Base-by-base conservation (phyloP, 306 rosid genomes). In the Sophora flavescens region DNA sequence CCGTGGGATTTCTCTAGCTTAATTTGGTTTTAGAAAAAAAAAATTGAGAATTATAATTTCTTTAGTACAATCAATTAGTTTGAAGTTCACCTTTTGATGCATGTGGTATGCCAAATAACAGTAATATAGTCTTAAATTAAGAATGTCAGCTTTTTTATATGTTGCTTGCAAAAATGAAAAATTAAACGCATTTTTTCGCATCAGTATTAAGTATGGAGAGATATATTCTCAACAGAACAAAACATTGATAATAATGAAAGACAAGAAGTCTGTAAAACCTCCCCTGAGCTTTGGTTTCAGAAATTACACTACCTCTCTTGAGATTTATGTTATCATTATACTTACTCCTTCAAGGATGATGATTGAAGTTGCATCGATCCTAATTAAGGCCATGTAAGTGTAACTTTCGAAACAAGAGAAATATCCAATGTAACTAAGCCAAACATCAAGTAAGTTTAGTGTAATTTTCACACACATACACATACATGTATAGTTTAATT, bases 1-100 rank as follows among this genome's bases (percentile, higher is more conserved):
- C 32, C 5, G 8, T 15, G 32, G 70, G 53, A 58, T 32, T 16
- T 71, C 71, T 47, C 67, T 45, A 7, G 59, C 52, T 57, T 74
- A 35, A 53, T 78, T 68, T 77, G 58, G 73, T 57, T 84, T 62
- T 9, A 17, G 16, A n/a, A 59, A 63, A 32, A 63, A 32, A 47
- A 22, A 33, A 53, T 63, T 64, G 53, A 28, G 78, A 63, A 63
- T 74, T 52, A 14, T 57, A 18, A 57, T 26, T 58, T 61, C 15
- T 67, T 63, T 30, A 4, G 22, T 39, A 39, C 8, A 64, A 5
- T 64, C 50, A 12, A 81, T 68, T 59, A 12, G 35, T 51, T 60
- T 81, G 32, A 60, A 41, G 58, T 15, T n/a, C 50, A 66, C 15
- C 80, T 62, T 74, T 79, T 78, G 74, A 41, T 73, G 51, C 36